Percentiles rank a stretch among this genome's conserved stretches.
phyloP scores from a whole-genome alignment of 2,329 filamentous ascomycete species.

The Leptodontidium sp. region DNA sequence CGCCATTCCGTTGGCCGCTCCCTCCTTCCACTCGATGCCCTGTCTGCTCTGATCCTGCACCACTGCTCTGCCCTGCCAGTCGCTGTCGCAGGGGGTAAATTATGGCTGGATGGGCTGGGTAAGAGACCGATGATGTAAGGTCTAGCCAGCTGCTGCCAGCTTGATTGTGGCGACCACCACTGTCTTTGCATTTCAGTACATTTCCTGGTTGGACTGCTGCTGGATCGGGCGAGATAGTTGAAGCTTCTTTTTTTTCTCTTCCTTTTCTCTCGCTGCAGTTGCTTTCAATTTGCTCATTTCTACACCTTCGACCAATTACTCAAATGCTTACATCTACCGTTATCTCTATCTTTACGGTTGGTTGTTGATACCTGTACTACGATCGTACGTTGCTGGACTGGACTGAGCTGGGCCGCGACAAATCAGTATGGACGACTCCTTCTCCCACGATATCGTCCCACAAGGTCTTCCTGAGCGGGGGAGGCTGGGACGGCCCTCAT shows the following conservation, averaged over 20 bases:
- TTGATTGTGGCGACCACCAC: constrained; percentile 12
- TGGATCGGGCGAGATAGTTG: neutral
- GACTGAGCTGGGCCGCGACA: too few relatives aligned
- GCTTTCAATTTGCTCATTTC: neutral
- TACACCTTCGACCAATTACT: neutral
- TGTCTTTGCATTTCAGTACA: neutral
- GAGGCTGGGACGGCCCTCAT: constrained; percentile 34
- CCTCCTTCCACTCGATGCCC: too few relatives aligned
- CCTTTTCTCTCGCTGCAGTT: neutral
- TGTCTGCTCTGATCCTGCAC: too few relatives aligned
- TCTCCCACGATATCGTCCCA: constrained; percentile 15
- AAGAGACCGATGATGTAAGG: constrained; percentile 21
- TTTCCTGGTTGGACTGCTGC: neutral
- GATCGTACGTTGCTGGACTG: neutral
- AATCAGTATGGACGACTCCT: neutral
- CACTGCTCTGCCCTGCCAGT: neutral
- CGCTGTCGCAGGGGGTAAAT: constrained; percentile 1
- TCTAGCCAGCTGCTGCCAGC: neutral
- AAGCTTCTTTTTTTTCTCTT: neutral
- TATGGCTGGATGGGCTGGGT: constrained; percentile 10
- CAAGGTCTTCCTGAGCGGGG: constrained; percentile 25
- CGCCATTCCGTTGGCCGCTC: constrained; percentile 2
- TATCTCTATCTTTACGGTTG: neutral
- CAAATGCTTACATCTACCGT: neutral
- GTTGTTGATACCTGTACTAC: neutral